Percentiles rank a stretch among this genome's conserved stretches.
Conservation (phyloP, 768 basidiomycete species). For the Russula compacta region DNA sequence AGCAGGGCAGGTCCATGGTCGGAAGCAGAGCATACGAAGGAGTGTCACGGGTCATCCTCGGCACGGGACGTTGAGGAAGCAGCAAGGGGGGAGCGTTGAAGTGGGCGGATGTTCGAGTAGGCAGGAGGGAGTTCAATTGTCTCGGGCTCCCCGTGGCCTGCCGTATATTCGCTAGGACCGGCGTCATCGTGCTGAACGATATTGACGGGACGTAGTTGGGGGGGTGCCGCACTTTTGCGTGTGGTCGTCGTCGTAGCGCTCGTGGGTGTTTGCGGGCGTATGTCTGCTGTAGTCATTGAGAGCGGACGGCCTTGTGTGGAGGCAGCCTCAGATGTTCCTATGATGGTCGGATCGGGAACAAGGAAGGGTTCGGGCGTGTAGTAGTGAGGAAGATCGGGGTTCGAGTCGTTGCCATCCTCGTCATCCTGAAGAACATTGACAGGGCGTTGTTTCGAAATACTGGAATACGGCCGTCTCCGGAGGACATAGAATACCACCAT, state of each 20-base stretch:
- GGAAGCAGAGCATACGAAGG: not conserved
- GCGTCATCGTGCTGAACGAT: slow-evolving; percentile 83
- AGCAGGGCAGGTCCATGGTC: not conserved
- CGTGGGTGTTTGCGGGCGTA: slow-evolving; percentile 19
- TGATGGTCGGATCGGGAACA: slow-evolving; percentile 49
- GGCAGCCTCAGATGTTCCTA: slow-evolving; percentile 32
- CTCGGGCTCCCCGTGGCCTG: slow-evolving; percentile 40
- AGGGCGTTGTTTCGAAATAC: slow-evolving; percentile 44
- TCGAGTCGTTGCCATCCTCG: slow-evolving; percentile 41
- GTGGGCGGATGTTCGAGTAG: slow-evolving; percentile 51
- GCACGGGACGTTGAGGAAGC: not conserved
- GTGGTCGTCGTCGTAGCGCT: slow-evolving; percentile 26
- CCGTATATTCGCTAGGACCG: slow-evolving; percentile 40
- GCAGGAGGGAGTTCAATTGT: slow-evolving; percentile 80
- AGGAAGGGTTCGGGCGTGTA: slow-evolving; percentile 72
- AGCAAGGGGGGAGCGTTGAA: not conserved
- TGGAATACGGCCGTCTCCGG: slow-evolving; percentile 36
- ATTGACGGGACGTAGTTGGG: slow-evolving; percentile 61
- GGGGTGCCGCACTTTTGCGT: slow-evolving; percentile 39
- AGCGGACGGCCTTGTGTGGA: slow-evolving; percentile 21
- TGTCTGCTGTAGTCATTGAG: slow-evolving; percentile 6
- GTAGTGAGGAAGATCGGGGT: slow-evolving; percentile 54
- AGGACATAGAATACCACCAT: slow-evolving; percentile 41
- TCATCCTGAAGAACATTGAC: slow-evolving; percentile 55
- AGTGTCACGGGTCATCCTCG: not conserved